Evolutionary conservation across 805 yeast species (phyloP), one percentile per base, ranked within the genome.

Genomic region (Candida oleophila): DNA sequence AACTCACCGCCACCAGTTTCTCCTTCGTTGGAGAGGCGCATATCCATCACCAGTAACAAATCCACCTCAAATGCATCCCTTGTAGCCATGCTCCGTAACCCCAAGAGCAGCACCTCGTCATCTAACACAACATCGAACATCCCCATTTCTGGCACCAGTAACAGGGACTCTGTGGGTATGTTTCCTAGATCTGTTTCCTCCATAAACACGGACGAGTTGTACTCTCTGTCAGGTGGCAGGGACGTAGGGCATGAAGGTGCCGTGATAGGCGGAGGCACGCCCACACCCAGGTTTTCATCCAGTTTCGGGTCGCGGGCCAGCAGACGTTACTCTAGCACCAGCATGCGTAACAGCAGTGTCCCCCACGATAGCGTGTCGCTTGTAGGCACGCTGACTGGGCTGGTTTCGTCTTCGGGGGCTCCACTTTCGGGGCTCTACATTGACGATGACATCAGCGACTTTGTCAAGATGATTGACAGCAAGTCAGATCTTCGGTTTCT

Each of bases 391-490:
- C 65, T 71, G 45, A 55, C 64, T 4, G 74, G 69, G 2, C 73
- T 68, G 73, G 55, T 34, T 8, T 32, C 57, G 11, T 55, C 65
- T 2, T 62, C 70, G 1, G 64, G 59, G 14, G 62, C 66, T 1
- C 64, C 74, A 41, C 51, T 73, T 50, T 55, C 71, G 43, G 81
- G 81, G 2, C 51, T 77, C 9, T 74, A 74, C 53, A 60, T 71
- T 38, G 83, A 78, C 46, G 83, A 79, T 46, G 88, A 82, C 52
- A 71, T 87, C 16, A 75, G 84, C 48, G 87, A 85, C 43, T 87
- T 87, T 68, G 85, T 87, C 40, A 73, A 78, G 51, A 70, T 85
- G 74, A 78, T 87, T 38, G 94, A 87, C 52, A 78, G 81, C 40
- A 82, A 80, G 54, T 70, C 75, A 7, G 87, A 81, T 38, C 62